phyloP scores from a whole-genome alignment of 495 filamentous ascomycete genomes.

The Xylaria venustula region DNA sequence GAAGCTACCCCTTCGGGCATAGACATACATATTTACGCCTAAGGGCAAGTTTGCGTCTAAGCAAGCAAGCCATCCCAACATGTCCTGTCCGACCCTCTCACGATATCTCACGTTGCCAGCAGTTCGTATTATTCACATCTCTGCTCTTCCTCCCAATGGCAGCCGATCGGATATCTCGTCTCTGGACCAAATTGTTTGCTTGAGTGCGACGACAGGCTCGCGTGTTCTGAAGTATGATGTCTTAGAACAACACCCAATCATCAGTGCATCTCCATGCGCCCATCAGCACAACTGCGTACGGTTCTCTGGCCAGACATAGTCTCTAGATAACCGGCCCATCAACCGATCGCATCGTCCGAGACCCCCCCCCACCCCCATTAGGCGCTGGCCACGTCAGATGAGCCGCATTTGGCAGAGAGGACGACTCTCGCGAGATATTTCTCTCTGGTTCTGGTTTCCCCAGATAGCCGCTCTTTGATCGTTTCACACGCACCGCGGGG shows the following conservation, averaged over 20 bases:
- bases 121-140: background rate
- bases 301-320: background rate
- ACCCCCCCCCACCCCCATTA: conserved; percentile 21
- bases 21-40: background rate
- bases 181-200: background rate
- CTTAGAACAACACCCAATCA: conserved; percentile 1
- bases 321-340: background rate
- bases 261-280: background rate
- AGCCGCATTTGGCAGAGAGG: conserved; percentile 8
- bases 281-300: background rate
- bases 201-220: background rate
- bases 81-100: background rate
- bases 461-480: conserved; percentile 8
- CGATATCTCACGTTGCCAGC: background rate
- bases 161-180: background rate
- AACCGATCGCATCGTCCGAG: background rate
- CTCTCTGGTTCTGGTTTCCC: background rate
- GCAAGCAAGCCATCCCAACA: background rate
- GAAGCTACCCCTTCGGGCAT: conserved; percentile 18
- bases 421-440: background rate
- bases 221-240: background rate
- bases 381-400: conserved; percentile 34
- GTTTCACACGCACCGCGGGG: background rate
- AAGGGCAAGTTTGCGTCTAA: background rate
- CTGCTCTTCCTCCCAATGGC: background rate